phyloP scores from a whole-genome alignment of 371 early-diverging fungal species.

The Mucor mucedo region DNA sequence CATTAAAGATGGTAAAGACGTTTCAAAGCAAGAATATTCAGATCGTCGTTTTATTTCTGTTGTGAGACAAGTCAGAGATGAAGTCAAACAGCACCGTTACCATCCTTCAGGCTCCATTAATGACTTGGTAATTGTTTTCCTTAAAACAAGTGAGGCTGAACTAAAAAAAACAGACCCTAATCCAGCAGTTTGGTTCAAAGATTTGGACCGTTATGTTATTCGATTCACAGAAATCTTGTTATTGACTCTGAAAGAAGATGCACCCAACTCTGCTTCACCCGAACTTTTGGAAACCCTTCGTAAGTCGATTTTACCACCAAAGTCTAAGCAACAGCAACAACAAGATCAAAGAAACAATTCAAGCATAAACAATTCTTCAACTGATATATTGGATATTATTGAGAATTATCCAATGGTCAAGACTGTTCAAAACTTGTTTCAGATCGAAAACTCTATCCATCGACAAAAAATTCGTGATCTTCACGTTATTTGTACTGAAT shows the following conservation, averaged over 20 bases:
- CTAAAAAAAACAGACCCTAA: constrained; percentile 41
- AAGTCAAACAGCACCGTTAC: constrained; percentile 38
- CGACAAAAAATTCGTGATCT: constrained; percentile 48
- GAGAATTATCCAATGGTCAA: constrained; percentile 50
- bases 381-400: constrained; percentile 40
- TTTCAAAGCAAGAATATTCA: constrained; percentile 34
- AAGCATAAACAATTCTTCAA: constrained; percentile 12
- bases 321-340: constrained; percentile 29
- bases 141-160: constrained; percentile 41
- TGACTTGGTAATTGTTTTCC: constrained; percentile 41
- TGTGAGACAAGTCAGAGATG: constrained; percentile 29
- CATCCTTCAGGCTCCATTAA: constrained; percentile 43
- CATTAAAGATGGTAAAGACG: constrained; percentile 40
- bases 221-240: constrained; percentile 40
- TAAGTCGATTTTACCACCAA: constrained; percentile 33
- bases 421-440: constrained; percentile 51
- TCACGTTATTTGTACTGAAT: constrained; percentile 49
- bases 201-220: constrained; percentile 39
- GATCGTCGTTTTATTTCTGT: constrained; percentile 37
- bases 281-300: constrained; percentile 37
- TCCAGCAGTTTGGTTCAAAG: constrained; percentile 43
- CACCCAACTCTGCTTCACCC: constrained; percentile 36
- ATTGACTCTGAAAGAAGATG: constrained; percentile 40
- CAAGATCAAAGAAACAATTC: constrained; percentile 21
- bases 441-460: constrained; percentile 44